Percentiles rank a stretch among this genome's conserved stretches.
Conservation (phyloP, 331 rosid genomes). For the Malus hybrid region DNA sequence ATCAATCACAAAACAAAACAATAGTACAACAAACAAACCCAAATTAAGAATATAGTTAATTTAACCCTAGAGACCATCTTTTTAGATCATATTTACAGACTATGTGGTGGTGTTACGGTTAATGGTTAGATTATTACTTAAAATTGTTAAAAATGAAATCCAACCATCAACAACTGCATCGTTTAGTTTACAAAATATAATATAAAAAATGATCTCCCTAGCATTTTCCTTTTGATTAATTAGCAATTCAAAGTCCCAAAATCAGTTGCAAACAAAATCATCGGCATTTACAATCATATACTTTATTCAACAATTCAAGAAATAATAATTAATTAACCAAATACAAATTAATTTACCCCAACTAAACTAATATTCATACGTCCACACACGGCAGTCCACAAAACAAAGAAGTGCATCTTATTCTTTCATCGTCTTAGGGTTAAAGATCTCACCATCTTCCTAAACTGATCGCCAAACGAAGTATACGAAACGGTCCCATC, state of each 20-base stretch:
- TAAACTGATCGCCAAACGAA: slow-evolving; percentile 36
- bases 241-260: not conserved
- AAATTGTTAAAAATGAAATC: no score
- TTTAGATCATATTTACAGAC: no score
- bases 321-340: not conserved
- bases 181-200: no score
- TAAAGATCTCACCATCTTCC: slow-evolving; percentile 33
- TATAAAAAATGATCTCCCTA: no score
- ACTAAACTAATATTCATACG: not conserved
- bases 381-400: not conserved
- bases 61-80: no score
- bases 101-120: no score
- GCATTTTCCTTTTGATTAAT: no score
- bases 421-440: not conserved
- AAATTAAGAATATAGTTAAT: no score
- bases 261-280: not conserved
- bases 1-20: no score
- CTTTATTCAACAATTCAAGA: not conserved
- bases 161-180: no score
- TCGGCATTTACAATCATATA: not conserved
- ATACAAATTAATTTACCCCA: not conserved
- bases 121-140: no score
- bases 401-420: not conserved
- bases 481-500: slow-evolving; percentile 60
- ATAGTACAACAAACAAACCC: no score